Conservation (phyloP, 2,329 filamentous ascomycete genomes). For the Hymenoscyphus infarciens region DNA sequence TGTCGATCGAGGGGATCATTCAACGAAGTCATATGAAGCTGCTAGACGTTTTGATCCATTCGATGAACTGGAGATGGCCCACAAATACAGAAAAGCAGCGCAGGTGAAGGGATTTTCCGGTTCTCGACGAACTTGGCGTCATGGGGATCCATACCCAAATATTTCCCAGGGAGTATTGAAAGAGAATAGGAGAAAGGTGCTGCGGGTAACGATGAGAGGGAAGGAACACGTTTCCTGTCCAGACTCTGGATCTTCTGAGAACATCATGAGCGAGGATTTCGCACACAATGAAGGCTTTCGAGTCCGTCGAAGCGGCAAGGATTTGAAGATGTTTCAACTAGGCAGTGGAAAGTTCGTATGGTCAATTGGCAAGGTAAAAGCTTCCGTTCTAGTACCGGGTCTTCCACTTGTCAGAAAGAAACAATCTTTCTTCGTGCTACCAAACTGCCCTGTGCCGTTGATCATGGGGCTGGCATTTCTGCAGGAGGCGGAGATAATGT, state of each 20-base stretch:
- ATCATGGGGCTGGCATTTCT: conserved; percentile 15
- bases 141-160: background rate
- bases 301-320: background rate
- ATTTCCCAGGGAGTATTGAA: background rate
- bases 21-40: no score
- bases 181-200: background rate
- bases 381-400: background rate
- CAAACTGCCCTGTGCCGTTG: conserved; percentile 7
- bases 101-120: no score
- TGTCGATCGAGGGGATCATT: no score
- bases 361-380: background rate
- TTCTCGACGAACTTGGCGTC: no score
- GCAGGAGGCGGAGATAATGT: conserved; percentile 10
- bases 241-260: conserved; percentile 13
- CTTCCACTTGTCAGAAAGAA: background rate
- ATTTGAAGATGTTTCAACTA: background rate
- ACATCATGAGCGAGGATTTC: conserved; percentile 14
- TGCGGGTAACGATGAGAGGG: conserved; percentile 6
- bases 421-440: conserved; percentile 6
- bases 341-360: conserved; percentile 1
- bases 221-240: conserved; percentile 10
- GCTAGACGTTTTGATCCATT: no score
- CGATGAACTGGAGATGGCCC: no score
- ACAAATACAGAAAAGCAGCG: no score
- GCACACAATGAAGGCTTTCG: conserved; percentile 6